Base-by-base conservation (phyloP, 306 rosid species). In the Potentilla sterilis region DNA sequence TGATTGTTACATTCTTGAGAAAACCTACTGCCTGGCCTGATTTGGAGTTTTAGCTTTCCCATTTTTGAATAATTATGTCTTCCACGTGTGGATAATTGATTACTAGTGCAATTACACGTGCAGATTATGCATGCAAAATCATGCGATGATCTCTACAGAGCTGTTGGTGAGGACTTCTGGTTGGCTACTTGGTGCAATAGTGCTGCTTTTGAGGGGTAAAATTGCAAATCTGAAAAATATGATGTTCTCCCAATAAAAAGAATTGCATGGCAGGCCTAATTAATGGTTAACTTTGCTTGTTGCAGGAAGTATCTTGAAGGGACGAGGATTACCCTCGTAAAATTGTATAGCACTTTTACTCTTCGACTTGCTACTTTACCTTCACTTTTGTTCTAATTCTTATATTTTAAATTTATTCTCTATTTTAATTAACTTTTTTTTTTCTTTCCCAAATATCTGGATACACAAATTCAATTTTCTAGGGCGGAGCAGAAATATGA, bases 251-350 rank as follows among this genome's bases (percentile, higher is more conserved):
- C 71, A 77, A 68, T 52, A 35, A 18, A 46, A 46, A 35, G 21
- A 51, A 46, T 63, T 52, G 77, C 51, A 52, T 79, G n/a, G 37
- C 77, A 79, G 52, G 75, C 77, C 83, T 81, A 79, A 65, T 76
- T 83, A 79, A 67, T 73, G 68, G 70, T 73, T 77, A 65, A 67
- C 71, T 59, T 48, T 84, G 41, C 73, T 74, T 77, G 77, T 90
- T 76, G 51, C 96, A 95, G 98, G 97, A 95, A 89, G 85, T 90
- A 82, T 83, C 97, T 95, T 80, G 98, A 95, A 78, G 98, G 98
- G 73, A 92, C 98, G 1, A 86, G 98, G 89, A 89, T 95, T 73
- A 87, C 93, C 62, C 83, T 95, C 9, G 80, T 79, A 55, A 92
- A 95, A 89, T 81, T 49, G 98, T 93, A 88, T 78, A 49, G 38